Evolutionary conservation across 495 filamentous ascomycete genomes (phyloP), one percentile per base, ranked within the genome.

Genomic region (Tuber borchii): DNA sequence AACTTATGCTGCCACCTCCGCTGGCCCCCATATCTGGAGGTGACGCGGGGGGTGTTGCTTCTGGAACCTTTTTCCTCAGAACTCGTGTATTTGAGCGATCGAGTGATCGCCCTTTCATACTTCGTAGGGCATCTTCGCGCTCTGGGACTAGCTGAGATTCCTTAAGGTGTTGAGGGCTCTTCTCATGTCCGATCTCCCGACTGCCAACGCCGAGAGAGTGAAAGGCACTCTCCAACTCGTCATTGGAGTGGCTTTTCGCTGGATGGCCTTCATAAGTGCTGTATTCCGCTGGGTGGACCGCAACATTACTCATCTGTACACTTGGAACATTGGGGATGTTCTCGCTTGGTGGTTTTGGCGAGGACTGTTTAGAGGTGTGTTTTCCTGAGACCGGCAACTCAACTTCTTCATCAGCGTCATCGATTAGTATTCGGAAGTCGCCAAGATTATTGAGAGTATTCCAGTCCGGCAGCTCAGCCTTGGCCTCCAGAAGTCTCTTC

Each of bases 361-460:
- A 65, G 56, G 16, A 5, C 56, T 65, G 56, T 65, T 65, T 65
- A 65, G 56, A 65, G 56, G 56, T 65, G 56, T 17, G 37, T 26
- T 46, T 45, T 22, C 43, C 34, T 14, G 71, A 37, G 31, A 31
- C 12, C 9, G 45, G 44, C 42, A 71, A n/a, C 31, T 68, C 65
- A n/a, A 39, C 26, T 37, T 74, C 75, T 22, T 78, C 75, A 34
- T 48, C 61, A 26, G 44, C 39, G n/a, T 69, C 51, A 68, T 48
- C 73, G 39, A 78, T 65, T 31, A 77, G 73, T 70, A 78, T 74
- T 71, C 71, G 77, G 46, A 78, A 78, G 56, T 78, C 71, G 34
- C 77, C 71, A 14, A 45, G 70, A 31, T 42, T 71, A 48, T 40
- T 73, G 48, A 74, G 75, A 31, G 71, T 43, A 16, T 71, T n/a